Evolutionary conservation across 2,329 filamentous ascomycete genomes (phyloP).

Genomic region (Trichoderma sp.): DNA sequence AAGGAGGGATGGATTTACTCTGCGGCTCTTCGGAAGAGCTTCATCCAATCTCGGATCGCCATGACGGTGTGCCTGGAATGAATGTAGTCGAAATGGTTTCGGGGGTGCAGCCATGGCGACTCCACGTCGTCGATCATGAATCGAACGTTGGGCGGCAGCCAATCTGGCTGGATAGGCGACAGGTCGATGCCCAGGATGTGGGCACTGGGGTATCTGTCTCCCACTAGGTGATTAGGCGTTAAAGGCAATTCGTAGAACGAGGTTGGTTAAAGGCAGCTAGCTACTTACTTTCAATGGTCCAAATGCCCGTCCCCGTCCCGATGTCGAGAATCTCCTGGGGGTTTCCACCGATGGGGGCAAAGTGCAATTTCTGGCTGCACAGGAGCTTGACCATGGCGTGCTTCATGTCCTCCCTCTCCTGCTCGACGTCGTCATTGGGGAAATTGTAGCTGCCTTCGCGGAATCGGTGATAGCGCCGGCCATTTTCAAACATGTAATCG

Average conservation of each 20-base stretch:
- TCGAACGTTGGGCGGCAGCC: conserved; percentile 53
- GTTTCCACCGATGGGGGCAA: conserved; percentile 47
- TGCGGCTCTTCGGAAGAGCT: conserved; percentile 44
- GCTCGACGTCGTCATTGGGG: conserved; percentile 59
- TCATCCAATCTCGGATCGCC: conserved; percentile 55
- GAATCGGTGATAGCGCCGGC: conserved; percentile 56
- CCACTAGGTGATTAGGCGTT: conserved; percentile 37
- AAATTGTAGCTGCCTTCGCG: conserved; percentile 55
- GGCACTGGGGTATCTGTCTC: conserved; percentile 42
- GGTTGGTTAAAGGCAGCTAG: neutral
- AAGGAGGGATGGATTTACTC: conserved; percentile 39
- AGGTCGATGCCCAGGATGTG: conserved; percentile 45
- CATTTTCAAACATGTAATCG: conserved; percentile 55
- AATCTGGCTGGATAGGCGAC: conserved; percentile 48
- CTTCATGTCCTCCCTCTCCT: conserved; percentile 57
- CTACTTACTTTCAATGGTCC: conserved; percentile 52
- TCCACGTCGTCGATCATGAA: conserved; percentile 59
- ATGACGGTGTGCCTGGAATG: conserved; percentile 56
- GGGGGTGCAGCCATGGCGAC: conserved; percentile 52
- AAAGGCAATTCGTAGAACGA: neutral
- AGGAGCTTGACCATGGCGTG: conserved; percentile 51
- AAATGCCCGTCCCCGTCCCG: conserved; percentile 57
- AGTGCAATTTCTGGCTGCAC: conserved; percentile 47
- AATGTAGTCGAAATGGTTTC: conserved; percentile 57
- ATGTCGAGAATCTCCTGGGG: conserved; percentile 54